These are phyloP conservation scores for Tetracentron sinense DNA, from an alignment of 164 flowering plant genomes.

Conservation along the genomic window DNA sequence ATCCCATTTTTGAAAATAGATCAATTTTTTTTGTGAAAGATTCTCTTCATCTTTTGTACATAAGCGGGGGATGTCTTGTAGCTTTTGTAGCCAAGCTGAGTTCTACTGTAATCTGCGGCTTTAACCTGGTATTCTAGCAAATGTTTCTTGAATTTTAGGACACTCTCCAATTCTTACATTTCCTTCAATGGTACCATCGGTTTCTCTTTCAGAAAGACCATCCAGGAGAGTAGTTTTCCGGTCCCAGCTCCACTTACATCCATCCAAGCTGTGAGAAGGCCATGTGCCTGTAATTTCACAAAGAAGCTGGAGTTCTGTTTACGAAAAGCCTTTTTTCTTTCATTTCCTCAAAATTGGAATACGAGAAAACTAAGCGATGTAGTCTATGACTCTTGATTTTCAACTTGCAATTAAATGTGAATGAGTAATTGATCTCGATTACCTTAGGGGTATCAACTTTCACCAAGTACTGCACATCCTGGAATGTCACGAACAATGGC, in stretches of 20 bases:
- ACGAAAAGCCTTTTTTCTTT: constrained; percentile 20
- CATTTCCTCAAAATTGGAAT: constrained; percentile 10
- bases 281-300: constrained; percentile 38
- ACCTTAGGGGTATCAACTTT: constrained; percentile 36
- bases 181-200: constrained; percentile 42
- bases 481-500: constrained; percentile 32
- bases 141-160: constrained; percentile 41
- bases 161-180: constrained; percentile 40
- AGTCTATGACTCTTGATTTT: no score
- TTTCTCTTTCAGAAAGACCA: constrained; percentile 48
- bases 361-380: neutral
- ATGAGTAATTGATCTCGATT: neutral
- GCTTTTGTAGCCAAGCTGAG: constrained; percentile 50
- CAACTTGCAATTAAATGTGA: neutral
- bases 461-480: constrained; percentile 37
- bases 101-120: constrained; percentile 39
- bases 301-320: constrained; percentile 35
- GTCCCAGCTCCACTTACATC: constrained; percentile 51
- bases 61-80: no score
- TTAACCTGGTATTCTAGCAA: constrained; percentile 44
- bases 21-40: no score
- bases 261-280: constrained; percentile 46
- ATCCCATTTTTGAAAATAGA: no score
- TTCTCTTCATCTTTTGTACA: no score
- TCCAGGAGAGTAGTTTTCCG: constrained; percentile 48